A percentile compares a stretch with the other conserved stretches of the same genome.
Evolutionary conservation across 768 basidiomycete genomes (phyloP).

Genomic region (Boletus vinaceobasis): DNA sequence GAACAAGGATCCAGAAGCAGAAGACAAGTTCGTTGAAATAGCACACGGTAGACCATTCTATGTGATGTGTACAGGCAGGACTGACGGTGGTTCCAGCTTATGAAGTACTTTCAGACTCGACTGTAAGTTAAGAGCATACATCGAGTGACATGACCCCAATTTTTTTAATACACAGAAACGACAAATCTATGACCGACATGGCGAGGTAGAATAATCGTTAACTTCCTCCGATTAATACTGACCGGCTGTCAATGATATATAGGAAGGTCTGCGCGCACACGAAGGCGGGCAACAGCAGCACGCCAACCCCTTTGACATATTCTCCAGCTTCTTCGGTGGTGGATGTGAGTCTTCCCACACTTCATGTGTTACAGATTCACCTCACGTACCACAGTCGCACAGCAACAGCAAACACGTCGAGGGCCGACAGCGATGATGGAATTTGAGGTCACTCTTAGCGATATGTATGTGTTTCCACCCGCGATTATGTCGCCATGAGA

Average conservation of each 20-base stretch:
- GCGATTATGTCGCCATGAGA: not conserved
- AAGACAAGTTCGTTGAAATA: conserved; percentile 86
- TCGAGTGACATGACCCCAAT: not conserved
- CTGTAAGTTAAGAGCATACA: conserved; percentile 43
- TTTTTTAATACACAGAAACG: conserved; percentile 60
- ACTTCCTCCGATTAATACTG: not conserved
- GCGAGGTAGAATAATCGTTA: conserved; percentile 53
- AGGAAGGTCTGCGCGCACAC: conserved; percentile 91
- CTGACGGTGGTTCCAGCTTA: conserved; percentile 56
- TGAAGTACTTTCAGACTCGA: conserved; percentile 86
- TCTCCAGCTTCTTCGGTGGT: conserved; percentile 87
- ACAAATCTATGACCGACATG: conserved; percentile 89
- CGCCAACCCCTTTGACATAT: conserved; percentile 91
- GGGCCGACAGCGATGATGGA: conserved; percentile 77
- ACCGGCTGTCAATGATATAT: conserved; percentile 11
- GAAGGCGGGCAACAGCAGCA: conserved; percentile 77
- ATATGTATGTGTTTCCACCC: conserved; percentile 53
- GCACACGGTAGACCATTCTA: conserved; percentile 62
- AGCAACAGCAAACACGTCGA: conserved; percentile 60
- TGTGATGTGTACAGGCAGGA: not conserved
- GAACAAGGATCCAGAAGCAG: conserved; percentile 80
- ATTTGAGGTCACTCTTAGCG: conserved; percentile 82
- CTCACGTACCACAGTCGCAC: conserved; percentile 15
- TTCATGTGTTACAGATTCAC: not conserved
- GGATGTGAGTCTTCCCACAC: conserved; percentile 51